Base-by-base conservation (phyloP, 352 stramenopile genomes). In the Globisporangium echinulatum region DNA sequence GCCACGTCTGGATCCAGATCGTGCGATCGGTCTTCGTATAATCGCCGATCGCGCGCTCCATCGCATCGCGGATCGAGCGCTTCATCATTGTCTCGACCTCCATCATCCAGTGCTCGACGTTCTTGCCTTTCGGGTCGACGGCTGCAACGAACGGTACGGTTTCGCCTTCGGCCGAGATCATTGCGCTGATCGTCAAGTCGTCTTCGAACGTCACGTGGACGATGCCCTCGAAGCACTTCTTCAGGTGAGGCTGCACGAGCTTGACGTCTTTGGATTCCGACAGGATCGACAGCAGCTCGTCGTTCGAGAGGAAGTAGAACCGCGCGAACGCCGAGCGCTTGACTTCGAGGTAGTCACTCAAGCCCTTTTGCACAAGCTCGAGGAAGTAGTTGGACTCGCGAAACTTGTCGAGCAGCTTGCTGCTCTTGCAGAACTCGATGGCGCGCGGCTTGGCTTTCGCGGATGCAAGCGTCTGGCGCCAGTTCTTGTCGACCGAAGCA, bases 291-390 rank as follows among this genome's bases (percentile, higher is more conserved):
- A 98, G 72, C 56, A 98, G 66, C 56, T 98, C 92, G 58, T 98
- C 92, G 63, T 98, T 97, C 1, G 88, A 97, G 3, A 98, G 69
- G 58, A 98, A 98, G 66, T 97, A 98, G 54, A 98, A 97, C 0
- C 92, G 83, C 3, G 87, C 82, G 56, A 98, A 98, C 10, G 85
- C 78, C n/a, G 79, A 92, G 1, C 91, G 83, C 61, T 97, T 97
- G 3, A 93, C 92, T 62, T 97, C 90, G 3, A 97, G 68, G 64
- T 97, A 97, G 62, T 97, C 91, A 50, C 80, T 96, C 49, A 97
- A 46, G 11, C 90, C 88, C 62, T 97, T 97, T 44, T 97, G 90
- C 5, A 97, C 85, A 43, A 93, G 71, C 63, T 98, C 94, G 7
- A 98, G 69, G 25, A 98, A 92, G 44, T 96, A 90, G 56, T 97